Base-by-base conservation (phyloP, 352 stramenopile genomes). In the Ophiocytium majus region DNA sequence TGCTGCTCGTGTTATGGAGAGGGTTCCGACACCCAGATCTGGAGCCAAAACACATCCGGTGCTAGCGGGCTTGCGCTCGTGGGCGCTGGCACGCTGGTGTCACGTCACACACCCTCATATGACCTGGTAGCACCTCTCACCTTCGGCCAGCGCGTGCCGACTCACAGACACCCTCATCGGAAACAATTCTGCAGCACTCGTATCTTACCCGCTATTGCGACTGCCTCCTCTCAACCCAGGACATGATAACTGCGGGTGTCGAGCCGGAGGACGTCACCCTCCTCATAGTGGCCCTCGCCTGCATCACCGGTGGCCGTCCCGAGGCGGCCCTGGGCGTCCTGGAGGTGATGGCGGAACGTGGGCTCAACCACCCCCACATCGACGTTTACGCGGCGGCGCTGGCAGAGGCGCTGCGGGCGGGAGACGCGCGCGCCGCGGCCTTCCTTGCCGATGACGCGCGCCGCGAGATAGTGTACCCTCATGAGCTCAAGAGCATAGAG, bases 401-500 rank as follows among this genome's bases (percentile, higher is more conserved):
- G 32, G 14, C 17, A 5, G 66, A 78, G 14, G 66, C 66, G 5
- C 35, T 78, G 66, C 32, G 35, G 14, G 32, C 32, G 5, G 66
- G 35, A 78, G 66, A 78, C 14, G 5, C 5, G 5, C 5, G 5
- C 5, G 14, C 5, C 32, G 32, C 35, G 5, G 66, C 66, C 32
- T 78, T 78, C 66, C 14, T 78, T 5, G 32, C 17, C 5, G 66
- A 78, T 5, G 66, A 78, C 14, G 35, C 14, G 5, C 66, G 66
- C 32, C 5, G 66, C 5, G 66, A 43, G 32, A 78, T 78, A 17
- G 32, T 78, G 35, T 78, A 78, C 66, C 66, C 66, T 35, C 35
- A 78, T 17, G 66, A 78, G 35, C 66, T 78, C 66, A 78, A 17
- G 35, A 14, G 66, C 66, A 78, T 78, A 35, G 66, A 78, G 35